Evolutionary conservation across 768 basidiomycete genomes (phyloP).

Genomic region (Rhodotorula graminis): DNA sequence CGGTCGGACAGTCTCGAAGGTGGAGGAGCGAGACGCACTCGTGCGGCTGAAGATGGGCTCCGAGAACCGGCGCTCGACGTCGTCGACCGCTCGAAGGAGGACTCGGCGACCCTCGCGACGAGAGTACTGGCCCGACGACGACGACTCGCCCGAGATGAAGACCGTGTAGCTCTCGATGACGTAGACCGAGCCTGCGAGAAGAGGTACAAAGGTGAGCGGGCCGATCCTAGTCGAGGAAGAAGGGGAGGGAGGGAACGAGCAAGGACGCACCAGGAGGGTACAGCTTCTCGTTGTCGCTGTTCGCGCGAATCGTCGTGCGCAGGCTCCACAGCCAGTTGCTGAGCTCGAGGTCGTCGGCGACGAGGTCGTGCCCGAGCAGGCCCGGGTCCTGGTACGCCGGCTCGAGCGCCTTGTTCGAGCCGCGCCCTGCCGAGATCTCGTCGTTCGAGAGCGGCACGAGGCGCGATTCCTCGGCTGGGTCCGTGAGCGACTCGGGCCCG

Average conservation of each 20-base stretch:
- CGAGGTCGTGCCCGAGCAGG: slow-evolving; percentile 7
- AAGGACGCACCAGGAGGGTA: slow-evolving; percentile 46
- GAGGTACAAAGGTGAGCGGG: background rate
- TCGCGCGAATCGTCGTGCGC: slow-evolving; percentile 48
- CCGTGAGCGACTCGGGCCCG: slow-evolving; percentile 8
- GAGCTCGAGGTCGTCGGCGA: slow-evolving; percentile 38
- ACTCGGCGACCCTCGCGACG: slow-evolving; percentile 38
- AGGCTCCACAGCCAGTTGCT: slow-evolving; percentile 47
- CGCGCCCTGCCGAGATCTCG: slow-evolving; percentile 38
- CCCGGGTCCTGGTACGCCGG: slow-evolving; percentile 41
- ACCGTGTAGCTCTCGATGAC: slow-evolving; percentile 37
- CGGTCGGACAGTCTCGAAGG: background rate
- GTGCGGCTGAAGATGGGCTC: slow-evolving; percentile 37
- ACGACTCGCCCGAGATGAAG: slow-evolving; percentile 32
- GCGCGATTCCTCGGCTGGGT: slow-evolving; percentile 26
- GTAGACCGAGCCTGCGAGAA: slow-evolving; percentile 17
- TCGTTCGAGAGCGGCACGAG: slow-evolving; percentile 30
- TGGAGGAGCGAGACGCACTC: background rate
- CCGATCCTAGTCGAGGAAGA: too few relatives aligned
- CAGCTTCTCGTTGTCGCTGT: slow-evolving; percentile 49
- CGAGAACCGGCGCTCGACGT: slow-evolving; percentile 40
- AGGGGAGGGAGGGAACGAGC: slow-evolving; percentile 15
- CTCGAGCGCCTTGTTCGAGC: slow-evolving; percentile 40
- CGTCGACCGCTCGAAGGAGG: slow-evolving; percentile 38
- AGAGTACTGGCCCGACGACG: slow-evolving; percentile 11